Evolutionary conservation across 352 stramenopile genomes (phyloP).

Genomic region (Phytophthora citrophthora): DNA sequence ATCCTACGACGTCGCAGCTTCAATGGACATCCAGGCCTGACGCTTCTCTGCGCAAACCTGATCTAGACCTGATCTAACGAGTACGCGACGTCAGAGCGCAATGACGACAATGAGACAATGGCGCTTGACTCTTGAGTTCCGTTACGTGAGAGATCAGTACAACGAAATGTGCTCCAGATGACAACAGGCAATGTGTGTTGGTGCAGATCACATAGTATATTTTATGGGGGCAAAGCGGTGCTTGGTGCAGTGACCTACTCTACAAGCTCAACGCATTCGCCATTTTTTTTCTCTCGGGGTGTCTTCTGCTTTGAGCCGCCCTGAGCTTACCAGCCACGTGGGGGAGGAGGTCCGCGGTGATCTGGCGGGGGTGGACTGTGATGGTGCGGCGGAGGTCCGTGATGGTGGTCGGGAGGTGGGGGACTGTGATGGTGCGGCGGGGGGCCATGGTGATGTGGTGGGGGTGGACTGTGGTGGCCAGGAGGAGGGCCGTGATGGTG

Average conservation of each 20-base stretch:
- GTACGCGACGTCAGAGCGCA: too few species aligned
- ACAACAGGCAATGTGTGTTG: not conserved
- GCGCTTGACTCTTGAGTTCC: not conserved
- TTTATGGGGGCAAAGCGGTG: not conserved
- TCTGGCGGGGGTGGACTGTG: conserved; percentile 7
- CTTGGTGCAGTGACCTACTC: not conserved
- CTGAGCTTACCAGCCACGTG: conserved; percentile 18
- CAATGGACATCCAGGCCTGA: not conserved
- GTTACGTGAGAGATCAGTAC: not conserved
- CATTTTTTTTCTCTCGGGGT: not conserved
- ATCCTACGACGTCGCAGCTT: not conserved
- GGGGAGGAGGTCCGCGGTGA: conserved; percentile 13
- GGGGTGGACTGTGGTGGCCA: conserved; percentile 12
- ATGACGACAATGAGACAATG: too few species aligned
- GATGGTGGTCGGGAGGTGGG: conserved; percentile 9
- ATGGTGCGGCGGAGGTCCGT: conserved; percentile 8
- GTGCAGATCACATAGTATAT: not conserved
- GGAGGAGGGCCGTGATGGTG: conserved; percentile 17
- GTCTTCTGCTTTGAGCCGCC: not conserved
- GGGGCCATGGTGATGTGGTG: conserved; percentile 1
- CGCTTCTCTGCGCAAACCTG: conserved; percentile 1
- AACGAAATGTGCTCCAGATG: too few species aligned
- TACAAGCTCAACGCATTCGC: not conserved
- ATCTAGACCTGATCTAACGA: conserved; percentile 1
- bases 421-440: conserved; percentile 5